Percentiles rank a stretch among this genome's conserved stretches.
phyloP scores from a whole-genome alignment of 2,329 filamentous ascomycete species.

The Xylaria digitata region DNA sequence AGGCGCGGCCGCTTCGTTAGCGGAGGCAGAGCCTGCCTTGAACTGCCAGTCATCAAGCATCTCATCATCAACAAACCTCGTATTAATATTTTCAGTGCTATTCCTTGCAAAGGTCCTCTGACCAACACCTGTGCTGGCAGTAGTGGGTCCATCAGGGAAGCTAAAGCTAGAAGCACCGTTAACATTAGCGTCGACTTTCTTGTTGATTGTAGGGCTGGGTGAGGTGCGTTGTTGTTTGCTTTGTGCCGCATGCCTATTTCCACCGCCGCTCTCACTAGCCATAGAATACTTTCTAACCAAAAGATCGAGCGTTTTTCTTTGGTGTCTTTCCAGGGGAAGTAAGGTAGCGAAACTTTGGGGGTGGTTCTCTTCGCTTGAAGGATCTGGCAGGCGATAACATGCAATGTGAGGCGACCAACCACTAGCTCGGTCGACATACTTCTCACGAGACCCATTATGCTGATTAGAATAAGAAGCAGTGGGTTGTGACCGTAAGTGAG shows the following conservation, averaged over 20 bases:
- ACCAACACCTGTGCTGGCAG: slow-evolving; percentile 49
- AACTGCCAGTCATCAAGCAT: slow-evolving; percentile 61
- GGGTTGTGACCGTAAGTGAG: slow-evolving; percentile 18
- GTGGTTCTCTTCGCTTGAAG: slow-evolving; percentile 48
- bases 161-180: slow-evolving; percentile 60
- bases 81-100: slow-evolving; percentile 71
- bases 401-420: slow-evolving; percentile 18
- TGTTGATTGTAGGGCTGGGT: slow-evolving; percentile 20
- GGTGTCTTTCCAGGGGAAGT: slow-evolving; percentile 55
- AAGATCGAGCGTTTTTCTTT: slow-evolving; percentile 53
- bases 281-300: slow-evolving; percentile 52
- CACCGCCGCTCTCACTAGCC: slow-evolving; percentile 20
- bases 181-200: slow-evolving; percentile 51
- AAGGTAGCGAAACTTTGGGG: slow-evolving; percentile 29
- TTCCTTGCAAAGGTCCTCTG: slow-evolving; percentile 57
- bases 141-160: slow-evolving; percentile 57
- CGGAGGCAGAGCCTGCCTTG: slow-evolving; percentile 58
- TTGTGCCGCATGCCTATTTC: slow-evolving; percentile 9
- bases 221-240: slow-evolving; percentile 9
- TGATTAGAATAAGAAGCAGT: slow-evolving; percentile 27
- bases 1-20: slow-evolving; percentile 46
- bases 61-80: slow-evolving; percentile 66
- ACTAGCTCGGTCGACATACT: slow-evolving; percentile 3
- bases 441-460: slow-evolving; percentile 18
- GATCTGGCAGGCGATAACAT: slow-evolving; percentile 8